These are phyloP conservation scores for Pythium insidiosum DNA, from an alignment of 352 stramenopile species.

Conservation along the genomic window DNA sequence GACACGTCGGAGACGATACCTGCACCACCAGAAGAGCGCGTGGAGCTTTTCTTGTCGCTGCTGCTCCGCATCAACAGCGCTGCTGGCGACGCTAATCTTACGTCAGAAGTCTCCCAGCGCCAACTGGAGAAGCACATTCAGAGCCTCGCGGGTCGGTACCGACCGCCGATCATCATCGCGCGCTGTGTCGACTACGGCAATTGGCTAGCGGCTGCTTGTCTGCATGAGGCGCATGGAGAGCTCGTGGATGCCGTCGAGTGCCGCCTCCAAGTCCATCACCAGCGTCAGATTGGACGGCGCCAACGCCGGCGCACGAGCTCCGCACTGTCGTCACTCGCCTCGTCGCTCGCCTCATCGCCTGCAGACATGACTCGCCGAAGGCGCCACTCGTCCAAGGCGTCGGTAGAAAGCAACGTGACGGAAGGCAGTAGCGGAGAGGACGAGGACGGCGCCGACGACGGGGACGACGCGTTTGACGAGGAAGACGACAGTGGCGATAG, in stretches of 20 bases:
- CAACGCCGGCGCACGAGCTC: no score
- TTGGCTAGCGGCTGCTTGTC: constrained; percentile 63
- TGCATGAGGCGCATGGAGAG: constrained; percentile 77
- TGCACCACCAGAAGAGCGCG: constrained; percentile 33
- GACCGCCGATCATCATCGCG: constrained; percentile 64
- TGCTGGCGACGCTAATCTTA: neutral
- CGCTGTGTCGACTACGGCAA: constrained; percentile 79
- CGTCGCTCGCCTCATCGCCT: neutral
- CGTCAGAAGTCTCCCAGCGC: neutral
- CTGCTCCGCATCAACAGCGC: constrained; percentile 46
- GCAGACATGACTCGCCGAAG: constrained; percentile 1
- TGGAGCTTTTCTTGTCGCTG: constrained; percentile 72
- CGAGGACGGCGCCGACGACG: neutral
- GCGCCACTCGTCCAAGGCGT: constrained; percentile 21
- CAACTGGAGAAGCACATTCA: constrained; percentile 47
- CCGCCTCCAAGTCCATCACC: constrained; percentile 59
- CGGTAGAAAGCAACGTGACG: constrained; percentile 4
- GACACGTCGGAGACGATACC: constrained; percentile 38
- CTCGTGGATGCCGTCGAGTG: constrained; percentile 81
- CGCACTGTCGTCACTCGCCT: neutral
- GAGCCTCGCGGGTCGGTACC: constrained; percentile 52
- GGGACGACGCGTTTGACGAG: constrained; percentile 10
- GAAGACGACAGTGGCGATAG: constrained; percentile 2
- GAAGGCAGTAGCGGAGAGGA: neutral
- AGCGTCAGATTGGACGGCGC: constrained; percentile 2